Conservation (phyloP, 768 basidiomycete species). For the Lactarius deliciosus region DNA sequence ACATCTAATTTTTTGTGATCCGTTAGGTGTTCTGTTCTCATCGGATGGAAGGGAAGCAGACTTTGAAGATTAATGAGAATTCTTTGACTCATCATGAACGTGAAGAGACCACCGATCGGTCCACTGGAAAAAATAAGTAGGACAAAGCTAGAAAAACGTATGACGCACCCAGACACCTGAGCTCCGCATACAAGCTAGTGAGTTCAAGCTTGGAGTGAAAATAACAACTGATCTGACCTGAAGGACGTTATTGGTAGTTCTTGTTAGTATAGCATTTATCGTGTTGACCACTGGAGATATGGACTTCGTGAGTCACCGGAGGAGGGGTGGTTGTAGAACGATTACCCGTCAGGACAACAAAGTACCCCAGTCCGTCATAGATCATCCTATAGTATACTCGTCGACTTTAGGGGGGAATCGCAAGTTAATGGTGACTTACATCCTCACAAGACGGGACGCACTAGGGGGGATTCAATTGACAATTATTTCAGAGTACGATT, state of each 20-base stretch:
- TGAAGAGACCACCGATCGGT: slow-evolving; percentile 34
- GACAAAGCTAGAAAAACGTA: neutral
- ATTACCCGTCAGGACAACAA: slow-evolving; percentile 50
- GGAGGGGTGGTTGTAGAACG: neutral
- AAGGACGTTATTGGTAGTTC: slow-evolving; percentile 23
- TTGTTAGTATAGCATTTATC: slow-evolving; percentile 33
- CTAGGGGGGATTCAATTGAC: slow-evolving; percentile 18
- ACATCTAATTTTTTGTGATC: neutral
- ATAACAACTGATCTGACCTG: slow-evolving; percentile 25
- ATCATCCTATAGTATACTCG: slow-evolving; percentile 49
- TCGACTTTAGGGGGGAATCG: neutral
- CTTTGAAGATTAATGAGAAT: slow-evolving; percentile 39
- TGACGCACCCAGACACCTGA: slow-evolving; percentile 19
- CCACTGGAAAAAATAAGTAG: neutral
- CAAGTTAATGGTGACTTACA: slow-evolving; percentile 28
- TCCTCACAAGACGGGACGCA: slow-evolving; percentile 31
- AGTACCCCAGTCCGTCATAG: slow-evolving; percentile 65
- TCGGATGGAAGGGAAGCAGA: slow-evolving; percentile 20
- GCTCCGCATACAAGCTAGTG: neutral
- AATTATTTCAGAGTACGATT: neutral
- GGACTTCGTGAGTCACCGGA: neutral
- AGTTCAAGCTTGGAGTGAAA: neutral
- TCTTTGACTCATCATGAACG: slow-evolving; percentile 40
- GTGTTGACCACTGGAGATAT: slow-evolving; percentile 30
- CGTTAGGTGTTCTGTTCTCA: neutral